Base-by-base conservation (phyloP, 257 asterid species). In the Nicotiana noctiflora region DNA sequence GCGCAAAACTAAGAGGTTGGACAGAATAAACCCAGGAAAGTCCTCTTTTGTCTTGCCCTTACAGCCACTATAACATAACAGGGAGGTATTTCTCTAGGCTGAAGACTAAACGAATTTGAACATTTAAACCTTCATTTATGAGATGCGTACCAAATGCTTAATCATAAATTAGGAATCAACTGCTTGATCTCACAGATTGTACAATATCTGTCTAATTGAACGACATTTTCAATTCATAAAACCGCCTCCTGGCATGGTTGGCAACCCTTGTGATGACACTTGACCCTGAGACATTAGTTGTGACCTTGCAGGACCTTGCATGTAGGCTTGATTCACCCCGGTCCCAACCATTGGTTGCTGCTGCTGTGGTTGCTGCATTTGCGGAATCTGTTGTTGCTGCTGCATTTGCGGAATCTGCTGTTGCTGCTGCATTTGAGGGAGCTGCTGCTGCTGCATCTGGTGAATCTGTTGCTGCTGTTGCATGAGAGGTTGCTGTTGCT, bases 231-330 rank as follows among this genome's bases (percentile, higher is more conserved):
- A 93, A 81, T 86, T 87, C 88, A 95, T 89, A 81, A 92, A 95
- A 79, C 86, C 83, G 27, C 97, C 97, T 55, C 97, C 93, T 0
- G 93, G 82, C 90, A 91, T 86, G 85, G 80, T 89, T 27, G 92
- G 86, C 27, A 80, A 84, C 56, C 98, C 95, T 82, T 95, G 98
- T 9, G 99, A 92, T 6, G 98, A 83, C 80, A 87, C 93, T 83
- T 90, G 98, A 80, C 93, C 97, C 85, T 94, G 98, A 14, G 92
- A 79, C 88, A 90, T 81, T 63, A 89, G 56, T 78, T 90, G 98
- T 23, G 78, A 46, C 61, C 78, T 72, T 72, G 78, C 61, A 72
- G 78, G 78, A 72, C 78, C 78, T 72, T 72, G 78, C 78, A 72
- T 49, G 61, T 72, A 72, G 37, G 86, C 83, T 83, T 92, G 99